Evolutionary conservation across 139 green algal genomes (phyloP).

Genomic region (Coelastrella sp.): DNA sequence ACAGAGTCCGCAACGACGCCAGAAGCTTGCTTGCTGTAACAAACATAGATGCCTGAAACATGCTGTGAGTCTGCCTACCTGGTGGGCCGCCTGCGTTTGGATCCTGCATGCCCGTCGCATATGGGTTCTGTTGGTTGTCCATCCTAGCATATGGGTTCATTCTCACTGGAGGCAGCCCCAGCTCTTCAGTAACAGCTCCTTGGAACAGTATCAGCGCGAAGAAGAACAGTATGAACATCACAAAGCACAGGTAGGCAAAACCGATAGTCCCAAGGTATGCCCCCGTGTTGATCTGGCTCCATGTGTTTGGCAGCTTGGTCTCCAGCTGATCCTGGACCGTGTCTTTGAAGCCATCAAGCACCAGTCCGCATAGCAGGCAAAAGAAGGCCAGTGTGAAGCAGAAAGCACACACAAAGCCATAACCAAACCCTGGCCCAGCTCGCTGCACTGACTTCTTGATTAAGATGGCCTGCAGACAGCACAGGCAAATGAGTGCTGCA

Average conservation of each 20-base stretch:
- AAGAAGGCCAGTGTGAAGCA: constrained; percentile 67
- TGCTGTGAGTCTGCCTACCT: neutral
- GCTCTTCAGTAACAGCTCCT: constrained; percentile 55
- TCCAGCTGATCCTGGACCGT: constrained; percentile 20
- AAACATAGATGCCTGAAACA: neutral
- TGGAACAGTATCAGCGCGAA: constrained; percentile 62
- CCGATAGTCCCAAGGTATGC: constrained; percentile 56
- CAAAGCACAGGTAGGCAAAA: constrained; percentile 60
- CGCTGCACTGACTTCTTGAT: constrained; percentile 67
- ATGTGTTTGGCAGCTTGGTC: constrained; percentile 25
- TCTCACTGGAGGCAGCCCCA: constrained; percentile 48
- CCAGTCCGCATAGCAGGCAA: constrained; percentile 55
- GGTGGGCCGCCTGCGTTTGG: neutral
- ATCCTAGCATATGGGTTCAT: constrained; percentile 40
- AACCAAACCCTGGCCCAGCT: constrained; percentile 65
- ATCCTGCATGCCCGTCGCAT: constrained; percentile 29
- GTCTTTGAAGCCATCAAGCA: constrained; percentile 61
- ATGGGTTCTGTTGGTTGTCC: neutral
- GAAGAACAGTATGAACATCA: constrained; percentile 65
- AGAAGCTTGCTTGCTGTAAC: neutral
- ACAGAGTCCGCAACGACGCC: too few relatives aligned
- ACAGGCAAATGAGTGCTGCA: neutral
- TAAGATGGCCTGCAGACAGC: constrained; percentile 18
- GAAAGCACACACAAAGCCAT: constrained; percentile 68
- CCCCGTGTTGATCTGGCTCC: constrained; percentile 59